Conservation (phyloP, 768 basidiomycete genomes). For the Leccinum longicurvipes region DNA sequence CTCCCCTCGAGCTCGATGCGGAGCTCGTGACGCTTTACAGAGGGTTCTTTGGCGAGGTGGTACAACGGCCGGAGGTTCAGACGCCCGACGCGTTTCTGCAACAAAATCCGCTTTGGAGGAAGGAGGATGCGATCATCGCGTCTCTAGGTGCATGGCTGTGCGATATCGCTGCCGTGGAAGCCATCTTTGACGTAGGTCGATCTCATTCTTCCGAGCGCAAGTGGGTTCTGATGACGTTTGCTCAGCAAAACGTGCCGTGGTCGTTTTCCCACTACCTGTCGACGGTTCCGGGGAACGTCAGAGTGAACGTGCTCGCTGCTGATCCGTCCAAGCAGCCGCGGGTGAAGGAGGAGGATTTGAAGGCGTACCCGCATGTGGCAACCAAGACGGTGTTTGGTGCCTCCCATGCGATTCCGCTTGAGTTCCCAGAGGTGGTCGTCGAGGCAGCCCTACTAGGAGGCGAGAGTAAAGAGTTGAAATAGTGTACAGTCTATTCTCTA, state of each 20-base stretch:
- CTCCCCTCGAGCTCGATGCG: slow-evolving; percentile 5
- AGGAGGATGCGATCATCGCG: background rate
- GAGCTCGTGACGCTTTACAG: background rate
- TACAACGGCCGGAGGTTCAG: background rate
- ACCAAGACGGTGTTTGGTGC: slow-evolving; percentile 5
- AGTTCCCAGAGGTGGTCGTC: slow-evolving; percentile 13
- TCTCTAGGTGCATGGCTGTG: background rate
- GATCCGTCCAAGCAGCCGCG: slow-evolving; percentile 7
- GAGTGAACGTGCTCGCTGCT: slow-evolving; percentile 9
- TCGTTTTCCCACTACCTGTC: slow-evolving; percentile 13
- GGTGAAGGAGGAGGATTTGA: slow-evolving; percentile 1
- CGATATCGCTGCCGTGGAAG: slow-evolving; percentile 8
- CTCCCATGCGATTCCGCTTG: slow-evolving; percentile 14
- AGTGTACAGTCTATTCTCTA: too few relatives aligned
- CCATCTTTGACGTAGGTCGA: slow-evolving; percentile 11
- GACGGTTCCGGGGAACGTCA: slow-evolving; percentile 7
- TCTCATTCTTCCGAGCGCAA: background rate
- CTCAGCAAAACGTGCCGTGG: slow-evolving; percentile 25
- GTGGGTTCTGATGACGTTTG: background rate
- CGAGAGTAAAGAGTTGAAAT: background rate
- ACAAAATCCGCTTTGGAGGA: background rate
- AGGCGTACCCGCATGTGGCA: slow-evolving; percentile 4
- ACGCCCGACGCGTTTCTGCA: background rate
- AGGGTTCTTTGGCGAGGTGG: fast-evolving
- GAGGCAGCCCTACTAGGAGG: slow-evolving; percentile 7